A percentile compares a stretch with the other conserved stretches of the same genome.
phyloP scores from a whole-genome alignment of 108 stramenopile species.

The Pseudonitzschia delicatissima region DNA sequence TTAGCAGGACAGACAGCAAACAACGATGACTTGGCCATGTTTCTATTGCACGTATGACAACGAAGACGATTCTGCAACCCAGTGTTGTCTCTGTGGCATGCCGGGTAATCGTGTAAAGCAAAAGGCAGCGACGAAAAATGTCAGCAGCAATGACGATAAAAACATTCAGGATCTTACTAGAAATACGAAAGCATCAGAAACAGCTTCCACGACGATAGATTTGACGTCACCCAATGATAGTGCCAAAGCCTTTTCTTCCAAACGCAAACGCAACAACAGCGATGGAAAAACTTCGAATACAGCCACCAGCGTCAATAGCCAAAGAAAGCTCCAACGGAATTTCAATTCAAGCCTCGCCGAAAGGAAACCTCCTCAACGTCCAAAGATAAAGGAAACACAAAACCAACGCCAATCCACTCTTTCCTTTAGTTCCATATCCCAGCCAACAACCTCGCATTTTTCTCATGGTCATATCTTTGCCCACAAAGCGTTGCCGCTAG shows the following conservation, averaged over 20 bases:
- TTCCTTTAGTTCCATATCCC: slow-evolving; percentile 1
- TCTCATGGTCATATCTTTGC: slow-evolving; percentile 5
- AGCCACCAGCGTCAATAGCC: slow-evolving; percentile 2
- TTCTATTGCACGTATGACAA: slow-evolving; percentile 35
- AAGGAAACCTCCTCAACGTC: not conserved
- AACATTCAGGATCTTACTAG: slow-evolving; percentile 4
- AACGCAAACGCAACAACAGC: slow-evolving; percentile 1
- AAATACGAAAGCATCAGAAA: not conserved
- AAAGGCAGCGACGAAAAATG: not conserved
- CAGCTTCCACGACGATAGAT: not conserved
- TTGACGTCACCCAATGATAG: not conserved
- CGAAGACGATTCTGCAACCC: slow-evolving; percentile 5
- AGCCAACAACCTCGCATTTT: not conserved
- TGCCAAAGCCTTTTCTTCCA: not conserved
- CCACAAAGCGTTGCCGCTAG: not conserved
- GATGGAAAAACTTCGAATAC: not conserved
- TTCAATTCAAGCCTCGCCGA: not conserved
- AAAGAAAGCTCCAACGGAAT: not conserved
- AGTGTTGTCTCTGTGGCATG: slow-evolving; percentile 36
- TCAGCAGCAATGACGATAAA: not conserved
- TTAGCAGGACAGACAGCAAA: no score
- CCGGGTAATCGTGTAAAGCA: not conserved
- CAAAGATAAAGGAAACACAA: not conserved
- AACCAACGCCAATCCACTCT: slow-evolving; percentile 10
- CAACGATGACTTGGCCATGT: slow-evolving; percentile 36